Percentiles rank a stretch among this genome's conserved stretches.
Evolutionary conservation across 805 yeast genomes (phyloP).

Genomic region (Candida boleticola): DNA sequence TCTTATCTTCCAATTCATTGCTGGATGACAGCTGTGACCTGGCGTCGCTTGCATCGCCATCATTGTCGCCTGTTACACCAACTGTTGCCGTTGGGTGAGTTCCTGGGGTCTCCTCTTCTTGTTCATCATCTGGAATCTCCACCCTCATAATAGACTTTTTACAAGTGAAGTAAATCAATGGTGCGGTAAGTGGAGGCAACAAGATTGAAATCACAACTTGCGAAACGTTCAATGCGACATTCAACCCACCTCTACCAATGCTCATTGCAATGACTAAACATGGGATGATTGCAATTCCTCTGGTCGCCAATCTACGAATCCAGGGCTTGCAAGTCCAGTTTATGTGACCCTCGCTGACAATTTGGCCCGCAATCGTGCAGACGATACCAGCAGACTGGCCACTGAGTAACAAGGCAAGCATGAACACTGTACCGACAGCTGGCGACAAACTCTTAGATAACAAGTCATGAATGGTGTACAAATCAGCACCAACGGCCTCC

Average conservation of each 20-base stretch:
- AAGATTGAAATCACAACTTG: constrained; percentile 82
- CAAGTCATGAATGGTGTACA: constrained; percentile 71
- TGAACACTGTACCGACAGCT: constrained; percentile 79
- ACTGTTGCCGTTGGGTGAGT: too few species aligned
- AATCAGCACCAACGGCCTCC: constrained; percentile 77
- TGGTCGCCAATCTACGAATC: constrained; percentile 73
- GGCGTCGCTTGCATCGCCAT: constrained; percentile 4
- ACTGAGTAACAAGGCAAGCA: constrained; percentile 77
- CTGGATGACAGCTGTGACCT: constrained; percentile 11
- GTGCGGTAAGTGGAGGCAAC: constrained; percentile 82
- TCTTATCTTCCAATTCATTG: constrained; percentile 17
- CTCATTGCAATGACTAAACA: constrained; percentile 69
- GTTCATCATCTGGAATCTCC: constrained; percentile 25
- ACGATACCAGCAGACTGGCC: constrained; percentile 93
- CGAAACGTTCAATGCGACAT: constrained; percentile 73
- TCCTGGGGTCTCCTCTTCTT: too few species aligned
- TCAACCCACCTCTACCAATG: constrained; percentile 72
- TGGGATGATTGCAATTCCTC: constrained; percentile 78
- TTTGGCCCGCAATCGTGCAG: constrained; percentile 91
- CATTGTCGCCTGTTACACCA: neutral
- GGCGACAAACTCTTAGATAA: constrained; percentile 62
- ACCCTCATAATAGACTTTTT: constrained; percentile 66
- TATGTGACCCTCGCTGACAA: constrained; percentile 87
- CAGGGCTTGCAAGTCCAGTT: constrained; percentile 81
- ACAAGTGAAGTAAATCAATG: constrained; percentile 79